Evolutionary conservation across 1,139 yeast species (phyloP).

Genomic region (Debaryomycetaceae sp.): DNA sequence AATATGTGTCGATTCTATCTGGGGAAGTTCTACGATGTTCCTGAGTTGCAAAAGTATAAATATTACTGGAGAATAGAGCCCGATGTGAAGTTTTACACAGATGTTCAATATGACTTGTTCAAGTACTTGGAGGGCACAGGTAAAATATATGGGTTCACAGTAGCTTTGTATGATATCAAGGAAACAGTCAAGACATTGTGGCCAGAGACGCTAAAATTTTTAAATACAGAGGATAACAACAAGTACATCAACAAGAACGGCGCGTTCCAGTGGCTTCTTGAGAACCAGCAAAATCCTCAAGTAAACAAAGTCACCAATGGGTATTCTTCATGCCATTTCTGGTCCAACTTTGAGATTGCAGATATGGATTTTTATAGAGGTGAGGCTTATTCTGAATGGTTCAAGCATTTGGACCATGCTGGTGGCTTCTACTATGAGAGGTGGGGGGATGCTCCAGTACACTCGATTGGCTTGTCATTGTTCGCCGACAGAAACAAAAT

Average conservation of each 20-base stretch:
- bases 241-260: constrained; percentile 56
- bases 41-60: constrained; percentile 44
- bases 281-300: constrained; percentile 57
- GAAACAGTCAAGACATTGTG: constrained; percentile 60
- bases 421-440: constrained; percentile 86
- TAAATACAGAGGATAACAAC: constrained; percentile 55
- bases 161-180: constrained; percentile 66
- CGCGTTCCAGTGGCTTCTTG: constrained; percentile 71
- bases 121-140: constrained; percentile 64
- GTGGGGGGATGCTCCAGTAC: constrained; percentile 95
- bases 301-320: constrained; percentile 55
- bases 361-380: constrained; percentile 75
- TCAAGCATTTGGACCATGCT: constrained; percentile 56
- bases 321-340: constrained; percentile 82
- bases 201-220: constrained; percentile 63
- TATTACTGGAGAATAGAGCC: constrained; percentile 87
- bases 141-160: constrained; percentile 67
- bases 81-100: constrained; percentile 62
- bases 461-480: constrained; percentile 67
- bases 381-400: constrained; percentile 64
- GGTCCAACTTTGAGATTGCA: constrained; percentile 85
- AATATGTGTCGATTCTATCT: constrained; percentile 69
- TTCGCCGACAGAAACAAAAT: constrained; percentile 67
- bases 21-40: constrained; percentile 59
- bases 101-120: constrained; percentile 72